Percentiles rank a stretch among this genome's conserved stretches.
Evolutionary conservation across 1,284 basidiomycete species (phyloP).

Genomic region (Ustilago trichophora): DNA sequence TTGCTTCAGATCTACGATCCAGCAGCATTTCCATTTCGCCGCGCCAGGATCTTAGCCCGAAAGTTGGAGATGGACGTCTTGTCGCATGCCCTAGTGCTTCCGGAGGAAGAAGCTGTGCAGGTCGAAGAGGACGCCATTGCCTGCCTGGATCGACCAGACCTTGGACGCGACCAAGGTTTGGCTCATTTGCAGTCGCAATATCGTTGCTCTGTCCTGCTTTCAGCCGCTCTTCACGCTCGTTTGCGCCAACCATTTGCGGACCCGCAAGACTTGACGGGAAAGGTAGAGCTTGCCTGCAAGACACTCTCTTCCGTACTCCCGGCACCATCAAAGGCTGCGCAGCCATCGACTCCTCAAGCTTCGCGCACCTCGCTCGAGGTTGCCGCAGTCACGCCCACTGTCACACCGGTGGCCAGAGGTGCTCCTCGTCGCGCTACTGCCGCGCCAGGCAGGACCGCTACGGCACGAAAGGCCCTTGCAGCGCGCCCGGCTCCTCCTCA

Average conservation of each 20-base stretch:
- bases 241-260: constrained; percentile 24
- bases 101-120: constrained; percentile 9
- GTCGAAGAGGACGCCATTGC: constrained; percentile 21
- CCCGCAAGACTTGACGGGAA: constrained; percentile 17
- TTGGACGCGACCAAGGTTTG: constrained; percentile 29
- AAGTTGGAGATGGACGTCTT: constrained; percentile 46
- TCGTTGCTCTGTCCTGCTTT: constrained; percentile 25
- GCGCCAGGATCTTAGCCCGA: constrained; percentile 31
- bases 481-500: constrained; percentile 29
- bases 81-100: constrained; percentile 12
- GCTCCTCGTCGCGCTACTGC: constrained; percentile 9
- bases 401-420: constrained; percentile 7
- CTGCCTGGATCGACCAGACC: constrained; percentile 8
- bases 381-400: not conserved
- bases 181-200: constrained; percentile 32
- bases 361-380: constrained; percentile 12
- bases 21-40: constrained; percentile 36
- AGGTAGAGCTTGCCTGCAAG: constrained; percentile 37
- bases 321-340: not conserved
- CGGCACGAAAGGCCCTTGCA: constrained; percentile 13
- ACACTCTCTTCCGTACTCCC: constrained; percentile 6
- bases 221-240: constrained; percentile 20
- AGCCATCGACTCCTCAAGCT: constrained; percentile 4
- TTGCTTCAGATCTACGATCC: constrained; percentile 24
- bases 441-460: constrained; percentile 1